These are phyloP conservation scores for Coemansia sp. DNA, from an alignment of 192 early-diverging fungal genomes.

Conservation along the genomic window DNA sequence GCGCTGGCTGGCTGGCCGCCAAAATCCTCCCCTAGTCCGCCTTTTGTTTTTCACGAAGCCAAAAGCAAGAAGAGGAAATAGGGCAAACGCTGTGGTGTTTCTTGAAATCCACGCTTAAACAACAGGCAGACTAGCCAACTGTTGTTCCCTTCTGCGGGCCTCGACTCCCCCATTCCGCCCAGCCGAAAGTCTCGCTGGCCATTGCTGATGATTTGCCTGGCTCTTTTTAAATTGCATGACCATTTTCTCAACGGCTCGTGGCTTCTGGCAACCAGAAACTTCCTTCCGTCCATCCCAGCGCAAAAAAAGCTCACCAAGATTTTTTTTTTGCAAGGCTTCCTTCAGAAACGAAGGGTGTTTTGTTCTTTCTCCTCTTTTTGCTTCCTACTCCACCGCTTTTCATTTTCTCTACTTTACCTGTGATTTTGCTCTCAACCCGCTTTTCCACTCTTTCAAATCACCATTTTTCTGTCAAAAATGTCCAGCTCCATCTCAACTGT, in stretches of 20 bases:
- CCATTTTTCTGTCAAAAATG: constrained; percentile 18
- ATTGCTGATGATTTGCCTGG: too few relatives aligned
- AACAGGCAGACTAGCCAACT: too few relatives aligned
- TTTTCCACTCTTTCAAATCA: constrained; percentile 5
- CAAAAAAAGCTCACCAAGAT: neutral
- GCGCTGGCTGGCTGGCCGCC: neutral
- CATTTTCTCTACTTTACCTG: constrained; percentile 12
- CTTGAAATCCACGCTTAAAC: too few relatives aligned
- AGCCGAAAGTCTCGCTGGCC: too few relatives aligned
- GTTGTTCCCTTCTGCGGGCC: too few relatives aligned
- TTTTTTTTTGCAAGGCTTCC: neutral
- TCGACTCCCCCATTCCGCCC: too few relatives aligned
- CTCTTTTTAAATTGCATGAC: too few relatives aligned
- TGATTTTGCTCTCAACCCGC: constrained; percentile 1
- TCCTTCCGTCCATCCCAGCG: neutral
- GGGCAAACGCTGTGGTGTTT: neutral
- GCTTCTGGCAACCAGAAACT: constrained; percentile 2
- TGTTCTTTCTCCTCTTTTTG: constrained; percentile 14
- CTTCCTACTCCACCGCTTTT: constrained; percentile 3
- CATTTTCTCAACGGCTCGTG: neutral
- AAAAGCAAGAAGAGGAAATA: neutral
- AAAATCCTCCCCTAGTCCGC: too few relatives aligned
- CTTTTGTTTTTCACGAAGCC: neutral
- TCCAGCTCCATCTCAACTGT: constrained; percentile 44
- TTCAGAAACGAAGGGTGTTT: neutral